Conservation (phyloP, 2,329 filamentous ascomycete genomes). For the Trichoderma afroharzianum region DNA sequence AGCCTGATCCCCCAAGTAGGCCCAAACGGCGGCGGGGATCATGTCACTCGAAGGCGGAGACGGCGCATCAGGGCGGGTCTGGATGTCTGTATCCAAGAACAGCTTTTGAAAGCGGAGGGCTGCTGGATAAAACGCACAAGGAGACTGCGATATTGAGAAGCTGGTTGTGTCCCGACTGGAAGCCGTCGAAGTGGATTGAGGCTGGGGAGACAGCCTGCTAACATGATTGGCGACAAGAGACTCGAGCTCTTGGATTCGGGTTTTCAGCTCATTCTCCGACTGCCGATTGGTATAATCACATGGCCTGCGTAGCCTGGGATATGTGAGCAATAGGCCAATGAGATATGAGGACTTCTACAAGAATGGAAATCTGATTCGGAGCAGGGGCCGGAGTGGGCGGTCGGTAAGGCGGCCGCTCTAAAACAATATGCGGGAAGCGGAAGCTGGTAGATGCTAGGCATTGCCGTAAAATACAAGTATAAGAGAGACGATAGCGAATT, state of each 20-base stretch:
- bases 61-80: background rate
- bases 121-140: background rate
- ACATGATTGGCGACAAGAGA: conserved; percentile 11
- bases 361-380: background rate
- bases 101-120: conserved; percentile 17
- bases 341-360: background rate
- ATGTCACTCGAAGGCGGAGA: background rate
- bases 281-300: conserved; percentile 16
- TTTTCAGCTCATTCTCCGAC: conserved; percentile 9
- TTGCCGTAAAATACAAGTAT: background rate
- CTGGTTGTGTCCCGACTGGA: background rate
- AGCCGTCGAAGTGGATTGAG: background rate
- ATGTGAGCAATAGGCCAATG: background rate
- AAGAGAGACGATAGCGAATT: background rate
- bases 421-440: background rate
- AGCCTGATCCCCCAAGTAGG: background rate
- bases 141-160: background rate
- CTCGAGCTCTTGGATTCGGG: conserved; percentile 18
- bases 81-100: conserved; percentile 17
- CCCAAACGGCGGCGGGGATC: background rate
- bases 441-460: background rate
- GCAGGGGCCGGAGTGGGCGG: too few relatives aligned
- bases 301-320: conserved; percentile 3
- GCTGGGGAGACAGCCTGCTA: background rate
- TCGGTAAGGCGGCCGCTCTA: background rate